Percentiles rank a stretch among this genome's conserved stretches.
Conservation (phyloP, 805 yeast genomes). For the Jamesozyma lodderae region DNA sequence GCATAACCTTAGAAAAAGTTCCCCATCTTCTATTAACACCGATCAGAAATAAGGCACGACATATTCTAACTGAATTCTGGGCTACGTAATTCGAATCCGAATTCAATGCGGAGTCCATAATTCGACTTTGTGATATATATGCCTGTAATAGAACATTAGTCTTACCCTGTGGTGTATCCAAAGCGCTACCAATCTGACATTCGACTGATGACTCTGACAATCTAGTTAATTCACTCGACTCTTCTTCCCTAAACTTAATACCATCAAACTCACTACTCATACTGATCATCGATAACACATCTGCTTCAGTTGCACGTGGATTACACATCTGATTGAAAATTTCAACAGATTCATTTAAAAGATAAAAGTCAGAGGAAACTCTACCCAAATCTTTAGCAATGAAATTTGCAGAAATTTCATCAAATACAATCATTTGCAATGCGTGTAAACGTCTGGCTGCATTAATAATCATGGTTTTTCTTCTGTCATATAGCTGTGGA, state of each 20-base stretch:
- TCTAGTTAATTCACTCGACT: slow-evolving; percentile 57
- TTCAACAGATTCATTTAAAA: slow-evolving; percentile 77
- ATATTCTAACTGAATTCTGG: slow-evolving; percentile 87
- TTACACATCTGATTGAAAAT: slow-evolving; percentile 77
- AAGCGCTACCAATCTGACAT: slow-evolving; percentile 74
- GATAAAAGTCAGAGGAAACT: slow-evolving; percentile 87
- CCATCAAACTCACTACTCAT: slow-evolving; percentile 92
- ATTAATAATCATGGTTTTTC: slow-evolving; percentile 64
- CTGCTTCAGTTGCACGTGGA: slow-evolving; percentile 87
- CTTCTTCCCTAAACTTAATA: slow-evolving; percentile 83
- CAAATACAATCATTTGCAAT: slow-evolving; percentile 88
- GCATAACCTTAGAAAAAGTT: slow-evolving; percentile 56
- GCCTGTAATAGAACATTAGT: slow-evolving; percentile 84
- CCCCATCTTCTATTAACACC: slow-evolving; percentile 94
- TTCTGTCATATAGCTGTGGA: slow-evolving; percentile 61
- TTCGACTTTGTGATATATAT: slow-evolving; percentile 63
- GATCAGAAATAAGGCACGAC: slow-evolving; percentile 81
- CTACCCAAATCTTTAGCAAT: slow-evolving; percentile 86
- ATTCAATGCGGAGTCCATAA: slow-evolving; percentile 70
- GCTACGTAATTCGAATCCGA: slow-evolving; percentile 92
- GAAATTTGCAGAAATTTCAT: slow-evolving; percentile 72
- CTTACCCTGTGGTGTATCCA: slow-evolving; percentile 73
- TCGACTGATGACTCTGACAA: slow-evolving; percentile 53
- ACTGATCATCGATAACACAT: slow-evolving; percentile 76
- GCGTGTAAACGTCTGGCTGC: slow-evolving; percentile 82